A percentile compares a stretch with the other conserved stretches of the same genome.
Conservation (phyloP, 2,329 filamentous ascomycete genomes). For the Helminthosporium solani region DNA sequence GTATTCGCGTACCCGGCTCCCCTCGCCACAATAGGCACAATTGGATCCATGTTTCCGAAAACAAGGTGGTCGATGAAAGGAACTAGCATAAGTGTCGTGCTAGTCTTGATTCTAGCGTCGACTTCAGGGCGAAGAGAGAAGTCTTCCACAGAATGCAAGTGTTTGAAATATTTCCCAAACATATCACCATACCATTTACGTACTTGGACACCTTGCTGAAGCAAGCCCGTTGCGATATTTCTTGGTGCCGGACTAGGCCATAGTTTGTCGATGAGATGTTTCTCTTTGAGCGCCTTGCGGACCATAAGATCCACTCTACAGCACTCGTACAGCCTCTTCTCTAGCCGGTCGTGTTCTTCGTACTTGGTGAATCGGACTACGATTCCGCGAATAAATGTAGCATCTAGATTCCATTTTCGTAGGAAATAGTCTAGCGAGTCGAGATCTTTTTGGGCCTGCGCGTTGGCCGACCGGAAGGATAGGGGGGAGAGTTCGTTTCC, state of each 20-base stretch:
- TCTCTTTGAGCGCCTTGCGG: constrained; percentile 41
- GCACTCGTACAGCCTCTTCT: constrained; percentile 40
- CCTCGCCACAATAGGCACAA: constrained; percentile 35
- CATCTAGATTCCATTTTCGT: constrained; percentile 33
- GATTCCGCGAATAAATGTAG: constrained; percentile 33
- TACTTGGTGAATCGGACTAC: constrained; percentile 38
- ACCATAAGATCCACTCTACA: constrained; percentile 39
- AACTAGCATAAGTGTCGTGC: constrained; percentile 36
- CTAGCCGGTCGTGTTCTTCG: constrained; percentile 37
- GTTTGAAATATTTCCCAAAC: constrained; percentile 40
- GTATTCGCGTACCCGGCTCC: constrained; percentile 34
- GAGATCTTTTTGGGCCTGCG: constrained; percentile 40
- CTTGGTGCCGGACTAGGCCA: constrained; percentile 37
- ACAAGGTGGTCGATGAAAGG: constrained; percentile 38
- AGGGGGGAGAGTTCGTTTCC: constrained; percentile 36
- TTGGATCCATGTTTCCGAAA: constrained; percentile 35
- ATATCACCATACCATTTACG: constrained; percentile 41
- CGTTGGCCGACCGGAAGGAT: constrained; percentile 34
- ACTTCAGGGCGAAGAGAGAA: constrained; percentile 35
- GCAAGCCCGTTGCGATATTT: constrained; percentile 26
- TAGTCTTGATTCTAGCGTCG: constrained; percentile 31
- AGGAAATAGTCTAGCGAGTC: constrained; percentile 37
- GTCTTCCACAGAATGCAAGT: constrained; percentile 32
- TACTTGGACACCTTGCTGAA: constrained; percentile 37
- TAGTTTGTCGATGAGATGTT: constrained; percentile 38